Percentiles rank a stretch among this genome's conserved stretches.
Evolutionary conservation across 108 stramenopile species (phyloP).

Genomic region (Thalassiosira profunda): DNA sequence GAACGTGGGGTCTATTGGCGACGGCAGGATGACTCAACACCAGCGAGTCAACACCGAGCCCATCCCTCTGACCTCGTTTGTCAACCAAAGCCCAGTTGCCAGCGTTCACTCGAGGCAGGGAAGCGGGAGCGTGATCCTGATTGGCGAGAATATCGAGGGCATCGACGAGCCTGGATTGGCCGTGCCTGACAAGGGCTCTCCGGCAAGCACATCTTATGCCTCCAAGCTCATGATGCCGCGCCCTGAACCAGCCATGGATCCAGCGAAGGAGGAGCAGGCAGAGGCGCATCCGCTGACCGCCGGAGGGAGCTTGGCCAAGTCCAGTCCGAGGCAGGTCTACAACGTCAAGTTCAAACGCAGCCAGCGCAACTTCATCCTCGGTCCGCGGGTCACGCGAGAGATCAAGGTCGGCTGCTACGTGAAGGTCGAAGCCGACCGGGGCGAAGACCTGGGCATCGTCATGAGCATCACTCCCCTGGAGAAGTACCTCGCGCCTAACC

Average conservation of each 20-base stretch:
- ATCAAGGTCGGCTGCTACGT: conserved; percentile 95
- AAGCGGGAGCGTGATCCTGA: conserved; percentile 17
- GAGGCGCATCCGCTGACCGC: conserved; percentile 39
- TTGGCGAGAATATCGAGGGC: conserved; percentile 16
- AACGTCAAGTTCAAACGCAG: conserved; percentile 95
- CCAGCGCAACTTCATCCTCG: conserved; percentile 84
- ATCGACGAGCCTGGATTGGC: conserved; percentile 11
- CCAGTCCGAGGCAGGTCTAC: conserved; percentile 82
- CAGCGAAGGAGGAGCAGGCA: conserved; percentile 6
- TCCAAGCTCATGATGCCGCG: conserved; percentile 27
- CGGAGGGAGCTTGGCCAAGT: conserved; percentile 43
- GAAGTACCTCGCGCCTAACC: conserved; percentile 56
- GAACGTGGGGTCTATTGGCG: conserved; percentile 6
- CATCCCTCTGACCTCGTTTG: conserved; percentile 9
- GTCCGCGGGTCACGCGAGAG: conserved; percentile 66
- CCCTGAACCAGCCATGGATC: conserved; percentile 9
- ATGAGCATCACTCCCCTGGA: conserved; percentile 70
- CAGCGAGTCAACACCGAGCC: conserved; percentile 39
- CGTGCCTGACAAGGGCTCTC: conserved; percentile 8
- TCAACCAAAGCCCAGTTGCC: conserved; percentile 4
- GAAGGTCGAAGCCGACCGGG: conserved; percentile 98
- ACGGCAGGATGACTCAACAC: conserved; percentile 22
- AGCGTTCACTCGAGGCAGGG: background rate
- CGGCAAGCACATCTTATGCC: conserved; percentile 18
- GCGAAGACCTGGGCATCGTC: conserved; percentile 97